Conservation (phyloP, 805 yeast species). For the Saccharomyces kudriavzevii region DNA sequence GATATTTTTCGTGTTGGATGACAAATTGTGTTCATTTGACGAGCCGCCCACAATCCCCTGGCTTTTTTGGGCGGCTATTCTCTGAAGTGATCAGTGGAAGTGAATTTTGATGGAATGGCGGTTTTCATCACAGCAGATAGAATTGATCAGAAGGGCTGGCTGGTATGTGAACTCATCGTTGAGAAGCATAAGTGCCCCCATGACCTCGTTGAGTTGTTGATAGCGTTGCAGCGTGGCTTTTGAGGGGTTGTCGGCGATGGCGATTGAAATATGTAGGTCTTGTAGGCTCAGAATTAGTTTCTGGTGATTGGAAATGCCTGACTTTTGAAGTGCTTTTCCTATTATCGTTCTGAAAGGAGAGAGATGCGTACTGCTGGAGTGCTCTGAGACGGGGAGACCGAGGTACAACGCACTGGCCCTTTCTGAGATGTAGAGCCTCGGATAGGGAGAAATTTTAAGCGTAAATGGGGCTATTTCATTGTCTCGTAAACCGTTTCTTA, state of each 20-base stretch:
- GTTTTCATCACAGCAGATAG: not conserved
- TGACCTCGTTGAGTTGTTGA: not conserved
- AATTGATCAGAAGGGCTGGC: not conserved
- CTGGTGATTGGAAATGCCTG: not conserved
- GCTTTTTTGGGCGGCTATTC: not conserved
- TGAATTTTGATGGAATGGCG: not conserved
- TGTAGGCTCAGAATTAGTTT: not conserved
- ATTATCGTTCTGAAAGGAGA: not conserved
- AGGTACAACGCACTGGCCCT: not conserved
- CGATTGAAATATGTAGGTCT: not conserved
- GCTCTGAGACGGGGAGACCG: not conserved
- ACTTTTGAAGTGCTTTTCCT: not conserved
- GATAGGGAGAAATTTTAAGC: not conserved
- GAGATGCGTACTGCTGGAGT: not conserved
- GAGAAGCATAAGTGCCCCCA: not conserved
- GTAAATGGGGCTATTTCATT: not conserved
- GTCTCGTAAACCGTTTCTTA: constrained; percentile 1
- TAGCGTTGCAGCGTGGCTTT: not conserved
- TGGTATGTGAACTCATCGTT: not conserved
- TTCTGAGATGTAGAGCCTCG: not conserved
- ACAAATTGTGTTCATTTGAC: not conserved
- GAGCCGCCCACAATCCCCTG: not conserved
- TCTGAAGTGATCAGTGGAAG: not conserved
- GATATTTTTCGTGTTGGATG: not conserved
- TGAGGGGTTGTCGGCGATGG: not conserved